Evolutionary conservation across 306 rosid species (phyloP), one percentile per base, ranked within the genome.

Genomic region (Casuarina cunninghamiana): DNA sequence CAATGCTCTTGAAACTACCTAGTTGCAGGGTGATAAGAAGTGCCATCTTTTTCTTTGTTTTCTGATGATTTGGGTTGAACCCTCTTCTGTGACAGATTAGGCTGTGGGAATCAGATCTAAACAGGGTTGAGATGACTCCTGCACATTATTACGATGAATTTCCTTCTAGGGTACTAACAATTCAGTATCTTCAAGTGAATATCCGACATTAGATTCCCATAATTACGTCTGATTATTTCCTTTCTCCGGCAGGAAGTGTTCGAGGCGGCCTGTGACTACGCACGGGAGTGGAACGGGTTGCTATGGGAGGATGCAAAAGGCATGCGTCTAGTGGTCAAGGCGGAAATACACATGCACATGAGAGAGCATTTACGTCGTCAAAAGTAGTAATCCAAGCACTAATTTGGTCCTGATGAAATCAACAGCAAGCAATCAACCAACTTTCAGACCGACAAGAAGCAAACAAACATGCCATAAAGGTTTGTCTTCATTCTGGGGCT

Each of bases 81-180:
- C 54, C 32, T 58, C 51, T 48, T 49, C 61, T 58, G 16, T 78
- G 83, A 75, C 96, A 95, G 99, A 91, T 95, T 70, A 83, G 97
- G 80, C 82, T 93, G 69, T 93, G 99, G 99, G 99, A 93, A 82
- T 83, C 96, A 58, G 99, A 95, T 88, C 85, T 91, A 67, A 95
- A 91, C 65, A 89, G 99, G 83, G 93, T 95, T 67, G 97, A 93
- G 86, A 88, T 83, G 89, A 87, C 82, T 53, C 87, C 83, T 6
- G 85, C 97, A 57, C 83, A 88, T 82, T 81, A 82, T 62, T 95
- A 95, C 9, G 97, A 93, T 4, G 97, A 91, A 70, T 95, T 95
- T 71, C 99, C 99, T 65, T 88, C 97, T 8, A 87, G 89, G 92
- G 99, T 93, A 58, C 39, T 58, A 84, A 71, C 65, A 70, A 80